Base-by-base conservation (phyloP, 2,329 filamentous ascomycete genomes). In the Penicillium sp. region DNA sequence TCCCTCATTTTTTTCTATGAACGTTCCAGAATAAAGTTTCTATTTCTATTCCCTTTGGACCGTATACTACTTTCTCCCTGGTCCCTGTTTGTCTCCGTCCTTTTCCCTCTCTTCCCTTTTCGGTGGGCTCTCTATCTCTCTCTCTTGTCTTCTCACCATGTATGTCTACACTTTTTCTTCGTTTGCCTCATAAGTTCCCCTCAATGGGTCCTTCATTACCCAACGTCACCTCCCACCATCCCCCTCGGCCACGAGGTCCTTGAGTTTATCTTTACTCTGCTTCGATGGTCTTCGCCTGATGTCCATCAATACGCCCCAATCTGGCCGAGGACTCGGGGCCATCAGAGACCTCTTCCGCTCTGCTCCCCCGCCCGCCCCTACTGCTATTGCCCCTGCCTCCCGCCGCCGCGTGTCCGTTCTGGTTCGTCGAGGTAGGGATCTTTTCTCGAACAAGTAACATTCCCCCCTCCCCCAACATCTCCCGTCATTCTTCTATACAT, bases 281-380 rank as follows among this genome's bases (percentile, higher is more conserved):
- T 62, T 65, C 60, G 59, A 71, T 70, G 69, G 67, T 55, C 58
- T 48, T 63, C 59, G 56, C 59, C 56, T 69, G 69, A 73, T 74
- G 68, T 69, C 67, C 62, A 59, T 67, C 60, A 69, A 73, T 55
- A 67, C 73, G 57, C 56, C 63, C 60, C 65, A 64, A 59, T 48
- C 64, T 58, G 65, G 66, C 60, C 60, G 65, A 63, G 68, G 67
- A 61, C 60, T 70, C 59, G 67, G 66, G 50, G 59, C 64, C 51
- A 60, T 74, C 51, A 64, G 66, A 60, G 67, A 68, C 55, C 61
- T 72, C 42, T 72, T 72, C 60, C 64, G 64, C 49, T 70, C 69
- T 58, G 52, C 55, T 54, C 54, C 59, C 54, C 59, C 62, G 23
- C 55, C 63, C 29, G 64, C 67, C 54, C 54, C 59, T 57, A 59